phyloP scores from a whole-genome alignment of 306 rosid genomes.

The Dryas alaskensis region DNA sequence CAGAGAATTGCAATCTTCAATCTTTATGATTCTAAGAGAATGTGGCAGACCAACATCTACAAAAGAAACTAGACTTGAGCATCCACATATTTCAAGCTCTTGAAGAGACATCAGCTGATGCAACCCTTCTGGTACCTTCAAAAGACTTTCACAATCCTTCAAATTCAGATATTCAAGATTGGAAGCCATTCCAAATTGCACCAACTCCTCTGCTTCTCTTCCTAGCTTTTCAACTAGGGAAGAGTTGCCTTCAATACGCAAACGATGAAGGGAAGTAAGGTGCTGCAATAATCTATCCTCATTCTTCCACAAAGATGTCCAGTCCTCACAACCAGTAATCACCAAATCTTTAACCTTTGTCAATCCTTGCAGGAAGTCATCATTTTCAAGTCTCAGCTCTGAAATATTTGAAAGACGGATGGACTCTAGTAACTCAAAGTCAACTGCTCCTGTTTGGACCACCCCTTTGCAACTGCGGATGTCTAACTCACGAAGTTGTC shows the following conservation, averaged over 20 bases:
- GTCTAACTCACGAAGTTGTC: neutral
- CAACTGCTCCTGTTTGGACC: neutral
- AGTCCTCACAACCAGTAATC: neutral
- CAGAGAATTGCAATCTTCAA: neutral
- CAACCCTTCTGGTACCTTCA: neutral
- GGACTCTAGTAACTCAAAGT: neutral
- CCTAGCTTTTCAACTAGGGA: neutral
- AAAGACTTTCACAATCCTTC: neutral
- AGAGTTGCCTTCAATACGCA: neutral
- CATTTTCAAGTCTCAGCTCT: neutral
- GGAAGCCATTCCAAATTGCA: neutral
- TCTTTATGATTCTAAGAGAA: neutral
- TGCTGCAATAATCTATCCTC: neutral
- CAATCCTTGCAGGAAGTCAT: neutral
- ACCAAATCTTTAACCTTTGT: neutral
- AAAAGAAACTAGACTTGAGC: neutral
- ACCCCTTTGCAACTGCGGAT: neutral
- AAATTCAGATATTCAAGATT: neutral
- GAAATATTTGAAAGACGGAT: neutral
- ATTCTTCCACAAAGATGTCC: accelerated
- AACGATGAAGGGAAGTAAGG: neutral
- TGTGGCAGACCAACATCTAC: neutral
- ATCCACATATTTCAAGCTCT: accelerated
- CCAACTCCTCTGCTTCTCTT: neutral
- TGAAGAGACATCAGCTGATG: neutral